Evolutionary conservation across 202 grass and related monocot genomes (phyloP).

Genomic region (Musa balbisiana): DNA sequence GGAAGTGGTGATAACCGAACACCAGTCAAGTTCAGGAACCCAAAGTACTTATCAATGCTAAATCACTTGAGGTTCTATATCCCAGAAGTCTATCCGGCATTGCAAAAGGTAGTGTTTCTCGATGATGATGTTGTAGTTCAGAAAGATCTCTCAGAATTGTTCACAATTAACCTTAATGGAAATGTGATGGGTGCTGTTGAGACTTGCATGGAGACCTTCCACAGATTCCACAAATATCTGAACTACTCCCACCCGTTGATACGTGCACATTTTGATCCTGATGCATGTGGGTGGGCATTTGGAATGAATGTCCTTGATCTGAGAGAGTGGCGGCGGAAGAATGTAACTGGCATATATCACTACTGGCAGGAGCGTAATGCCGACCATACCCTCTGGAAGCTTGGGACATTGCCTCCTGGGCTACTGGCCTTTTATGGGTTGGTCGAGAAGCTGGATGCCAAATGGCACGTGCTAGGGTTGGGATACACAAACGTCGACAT

Average conservation of each 20-base stretch:
- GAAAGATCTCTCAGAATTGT: slow-evolving; percentile 74
- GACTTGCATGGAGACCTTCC: slow-evolving; percentile 99
- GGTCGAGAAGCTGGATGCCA: slow-evolving; percentile 72
- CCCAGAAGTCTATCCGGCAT: slow-evolving; percentile 78
- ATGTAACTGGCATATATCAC: slow-evolving; percentile 98
- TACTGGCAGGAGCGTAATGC: slow-evolving; percentile 96
- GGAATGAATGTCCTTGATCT: slow-evolving; percentile 98
- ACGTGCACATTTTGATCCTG: slow-evolving; percentile 90
- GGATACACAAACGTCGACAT: slow-evolving; percentile 86
- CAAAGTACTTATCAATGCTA: slow-evolving; percentile 94
- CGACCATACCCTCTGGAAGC: slow-evolving; percentile 95
- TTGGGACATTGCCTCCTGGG: slow-evolving; percentile 86
- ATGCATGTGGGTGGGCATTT: slow-evolving; percentile 99
- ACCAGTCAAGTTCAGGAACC: slow-evolving; percentile 95
- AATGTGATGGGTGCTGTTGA: slow-evolving; percentile 99
- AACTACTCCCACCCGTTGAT: slow-evolving; percentile 95
- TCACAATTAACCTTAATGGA: slow-evolving; percentile 69
- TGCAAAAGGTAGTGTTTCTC: slow-evolving; percentile 88
- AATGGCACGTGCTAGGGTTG: slow-evolving; percentile 92
- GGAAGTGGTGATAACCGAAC: slow-evolving; percentile 52
- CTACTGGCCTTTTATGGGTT: slow-evolving; percentile 91
- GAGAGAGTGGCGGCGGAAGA: slow-evolving; percentile 80
- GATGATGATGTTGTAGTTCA: slow-evolving; percentile 93
- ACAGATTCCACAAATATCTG: slow-evolving; percentile 96
- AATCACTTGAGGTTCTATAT: slow-evolving; percentile 97